phyloP scores from a whole-genome alignment of 1,139 yeast species.

The Geotrichum cucujoidarum region DNA sequence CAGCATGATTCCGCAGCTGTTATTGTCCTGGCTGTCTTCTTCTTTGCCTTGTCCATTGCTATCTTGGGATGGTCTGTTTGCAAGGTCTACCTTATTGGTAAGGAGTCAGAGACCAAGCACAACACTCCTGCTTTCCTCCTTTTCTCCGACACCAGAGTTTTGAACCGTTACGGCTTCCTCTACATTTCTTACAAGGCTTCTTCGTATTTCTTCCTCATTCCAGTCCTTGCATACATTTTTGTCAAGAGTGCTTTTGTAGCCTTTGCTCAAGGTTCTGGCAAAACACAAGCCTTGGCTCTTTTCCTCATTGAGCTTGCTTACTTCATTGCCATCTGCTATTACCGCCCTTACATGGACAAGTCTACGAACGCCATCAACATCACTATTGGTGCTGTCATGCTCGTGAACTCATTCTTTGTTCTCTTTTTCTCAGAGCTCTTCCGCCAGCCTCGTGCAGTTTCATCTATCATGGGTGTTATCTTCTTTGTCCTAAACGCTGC shows the following conservation, averaged over 20 bases:
- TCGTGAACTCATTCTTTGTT: constrained; percentile 79
- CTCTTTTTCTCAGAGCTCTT: constrained; percentile 84
- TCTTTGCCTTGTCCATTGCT: constrained; percentile 52
- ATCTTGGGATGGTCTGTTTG: constrained; percentile 68
- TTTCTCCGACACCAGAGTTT: constrained; percentile 72
- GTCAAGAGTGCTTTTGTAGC: constrained; percentile 81
- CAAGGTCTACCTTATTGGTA: constrained; percentile 65
- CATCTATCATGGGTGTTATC: constrained; percentile 88
- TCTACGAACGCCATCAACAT: constrained; percentile 89
- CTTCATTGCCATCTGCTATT: constrained; percentile 59
- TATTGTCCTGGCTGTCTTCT: constrained; percentile 70
- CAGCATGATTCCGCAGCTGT: constrained; percentile 81
- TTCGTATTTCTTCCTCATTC: constrained; percentile 70
- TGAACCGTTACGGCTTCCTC: constrained; percentile 86
- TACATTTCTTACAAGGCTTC: constrained; percentile 87
- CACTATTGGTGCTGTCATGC: constrained; percentile 67
- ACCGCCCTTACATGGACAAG: constrained; percentile 87
- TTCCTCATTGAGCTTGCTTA: constrained; percentile 74
- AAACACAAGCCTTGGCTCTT: constrained; percentile 72
- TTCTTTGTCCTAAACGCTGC: constrained; percentile 85
- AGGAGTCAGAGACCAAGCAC: constrained; percentile 61
- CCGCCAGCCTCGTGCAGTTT: constrained; percentile 79
- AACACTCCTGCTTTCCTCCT: constrained; percentile 88
- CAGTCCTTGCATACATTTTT: constrained; percentile 59
- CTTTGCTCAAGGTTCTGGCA: constrained; percentile 72